These are phyloP conservation scores for Agarophyton chilense DNA, from an alignment of 23 red algal genomes.

Conservation along the genomic window DNA sequence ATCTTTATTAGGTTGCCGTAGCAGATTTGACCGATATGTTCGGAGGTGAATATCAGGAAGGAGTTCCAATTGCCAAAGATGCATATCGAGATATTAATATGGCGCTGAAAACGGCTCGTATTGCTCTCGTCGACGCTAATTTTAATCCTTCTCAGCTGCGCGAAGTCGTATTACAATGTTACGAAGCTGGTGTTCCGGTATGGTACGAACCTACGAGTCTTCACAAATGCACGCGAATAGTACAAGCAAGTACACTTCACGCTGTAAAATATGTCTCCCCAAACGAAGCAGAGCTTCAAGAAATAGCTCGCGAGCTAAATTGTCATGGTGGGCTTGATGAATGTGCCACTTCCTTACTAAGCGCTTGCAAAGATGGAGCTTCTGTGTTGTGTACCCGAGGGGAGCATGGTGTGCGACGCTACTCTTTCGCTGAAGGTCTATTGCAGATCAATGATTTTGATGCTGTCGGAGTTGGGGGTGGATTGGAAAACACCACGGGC, in stretches of 20 bases:
- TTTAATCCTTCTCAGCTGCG: slow-evolving; percentile 24
- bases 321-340: slow-evolving; percentile 10
- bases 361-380: background rate
- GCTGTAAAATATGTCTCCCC: slow-evolving; percentile 60
- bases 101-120: slow-evolving; percentile 8
- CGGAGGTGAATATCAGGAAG: slow-evolving; percentile 11
- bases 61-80: slow-evolving; percentile 9
- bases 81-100: background rate
- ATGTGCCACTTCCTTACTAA: background rate
- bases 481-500: slow-evolving; percentile 26
- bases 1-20: slow-evolving; percentile 1
- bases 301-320: slow-evolving; percentile 25
- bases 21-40: slow-evolving; percentile 47
- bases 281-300: slow-evolving; percentile 56
- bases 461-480: background rate
- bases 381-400: slow-evolving; percentile 21
- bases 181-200: slow-evolving; percentile 6
- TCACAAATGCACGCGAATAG: slow-evolving; percentile 52
- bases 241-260: slow-evolving; percentile 14
- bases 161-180: background rate
- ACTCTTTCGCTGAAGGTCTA: background rate
- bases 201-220: slow-evolving; percentile 75
- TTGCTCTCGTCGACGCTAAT: slow-evolving; percentile 45
- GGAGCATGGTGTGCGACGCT: slow-evolving; percentile 12
- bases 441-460: slow-evolving; percentile 14